A percentile compares a stretch with the other conserved stretches of the same genome.
phyloP scores from a whole-genome alignment of 1,284 basidiomycete species.

The Ceratobasidium sp. region DNA sequence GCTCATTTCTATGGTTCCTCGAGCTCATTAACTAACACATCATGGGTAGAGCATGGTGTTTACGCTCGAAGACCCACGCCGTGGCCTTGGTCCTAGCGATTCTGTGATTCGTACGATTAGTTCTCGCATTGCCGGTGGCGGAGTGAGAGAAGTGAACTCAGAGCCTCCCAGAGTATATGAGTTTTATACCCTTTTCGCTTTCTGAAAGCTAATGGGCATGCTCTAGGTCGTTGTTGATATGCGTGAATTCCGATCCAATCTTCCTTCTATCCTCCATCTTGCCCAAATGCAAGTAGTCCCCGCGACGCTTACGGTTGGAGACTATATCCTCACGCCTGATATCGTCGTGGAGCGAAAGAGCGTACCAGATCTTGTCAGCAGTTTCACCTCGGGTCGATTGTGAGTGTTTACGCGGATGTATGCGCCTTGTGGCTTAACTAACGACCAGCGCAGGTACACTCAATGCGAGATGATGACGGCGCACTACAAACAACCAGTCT shows the following conservation, averaged over 20 bases:
- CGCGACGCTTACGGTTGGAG: constrained; percentile 92
- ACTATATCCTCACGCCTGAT: constrained; percentile 95
- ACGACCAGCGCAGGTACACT: constrained; percentile 72
- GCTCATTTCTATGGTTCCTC: background rate
- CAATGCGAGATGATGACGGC: constrained; percentile 98
- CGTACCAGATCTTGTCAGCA: constrained; percentile 87
- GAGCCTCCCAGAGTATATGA: constrained; percentile 73
- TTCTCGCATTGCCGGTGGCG: constrained; percentile 87
- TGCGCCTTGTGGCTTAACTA: background rate
- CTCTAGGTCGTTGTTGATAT: constrained; percentile 92
- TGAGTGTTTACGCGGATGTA: constrained; percentile 59
- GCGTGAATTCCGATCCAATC: constrained; percentile 93
- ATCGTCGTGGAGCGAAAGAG: constrained; percentile 98
- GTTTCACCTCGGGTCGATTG: constrained; percentile 94
- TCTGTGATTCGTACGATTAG: constrained; percentile 86
- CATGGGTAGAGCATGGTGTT: constrained; percentile 83
- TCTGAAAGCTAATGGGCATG: background rate
- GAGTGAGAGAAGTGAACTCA: constrained; percentile 67
- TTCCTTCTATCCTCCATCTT: constrained; percentile 91
- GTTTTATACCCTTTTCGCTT: background rate
- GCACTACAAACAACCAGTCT: constrained; percentile 92
- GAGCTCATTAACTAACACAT: background rate
- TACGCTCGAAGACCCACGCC: constrained; percentile 83
- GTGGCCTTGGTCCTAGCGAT: constrained; percentile 59
- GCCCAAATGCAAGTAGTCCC: constrained; percentile 85